Evolutionary conservation across 495 filamentous ascomycete genomes (phyloP), one percentile per base, ranked within the genome.

Genomic region (Aspergillus diversus): DNA sequence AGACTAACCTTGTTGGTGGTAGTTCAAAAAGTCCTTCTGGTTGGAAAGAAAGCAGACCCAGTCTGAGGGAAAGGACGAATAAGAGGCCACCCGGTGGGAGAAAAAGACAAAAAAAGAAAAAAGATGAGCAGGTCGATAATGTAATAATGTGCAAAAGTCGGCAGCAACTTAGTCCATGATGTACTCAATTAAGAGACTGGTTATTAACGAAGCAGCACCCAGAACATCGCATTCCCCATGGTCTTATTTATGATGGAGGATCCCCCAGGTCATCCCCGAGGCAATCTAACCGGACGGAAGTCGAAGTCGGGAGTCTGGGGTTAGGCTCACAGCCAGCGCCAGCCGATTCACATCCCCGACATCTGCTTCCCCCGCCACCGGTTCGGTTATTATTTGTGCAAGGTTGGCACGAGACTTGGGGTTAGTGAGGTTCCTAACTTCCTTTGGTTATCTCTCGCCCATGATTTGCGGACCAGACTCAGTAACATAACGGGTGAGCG

Each of bases 301-400:
- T 65, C 65, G 59, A 68, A 49, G 65, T 69, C 73, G 71, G 75
- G 71, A 74, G 62, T 72, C 66, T 74, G 68, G 66, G 61, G 69
- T 66, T 52, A 59, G 17, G 37, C 55, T 49, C 16, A 9, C 16
- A 27, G 33, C 31, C 47, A 52, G 42, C 50, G 42, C 34, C 57
- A 68, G 65, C 69, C 69, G 69, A 71, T 61, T 50, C 27, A 31
- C 42, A 1, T 31, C 60, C 60, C 68, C 68, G 68, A 67, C 60
- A 21, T 48, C 37, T 5, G 13, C 13, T 52, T 33, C 59, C 34
- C 59, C 47, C 27, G 33, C 58, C 42, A 35, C 17, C 12, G 43
- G 42, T 46, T 65, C 63, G 63, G 65, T 59, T 57, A 62, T 63
- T 9, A 13, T 42, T 31, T 50, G 47, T 17, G 47, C n/a, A 12